Conservation (phyloP, 805 yeast genomes). For the Kockiozyma suomiensis region DNA sequence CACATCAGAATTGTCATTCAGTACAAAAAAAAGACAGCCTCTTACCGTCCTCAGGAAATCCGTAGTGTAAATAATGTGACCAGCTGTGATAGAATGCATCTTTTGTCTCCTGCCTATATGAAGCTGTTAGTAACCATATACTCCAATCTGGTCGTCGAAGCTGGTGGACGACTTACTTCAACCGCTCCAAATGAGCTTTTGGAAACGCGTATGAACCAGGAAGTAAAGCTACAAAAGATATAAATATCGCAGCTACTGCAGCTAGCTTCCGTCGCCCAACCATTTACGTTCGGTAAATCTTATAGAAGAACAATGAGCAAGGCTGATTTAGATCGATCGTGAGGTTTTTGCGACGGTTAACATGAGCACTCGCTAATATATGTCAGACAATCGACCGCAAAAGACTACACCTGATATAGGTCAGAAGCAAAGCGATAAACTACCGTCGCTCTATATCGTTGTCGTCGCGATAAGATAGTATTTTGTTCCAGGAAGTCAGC, state of each 20-base stretch:
- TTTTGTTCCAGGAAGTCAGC: too few species aligned
- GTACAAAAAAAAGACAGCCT: too few species aligned
- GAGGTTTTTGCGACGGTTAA: neutral
- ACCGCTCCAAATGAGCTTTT: constrained; percentile 22
- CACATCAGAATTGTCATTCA: neutral
- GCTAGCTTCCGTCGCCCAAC: neutral
- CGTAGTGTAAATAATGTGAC: constrained; percentile 65
- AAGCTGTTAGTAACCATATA: neutral
- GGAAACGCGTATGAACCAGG: constrained; percentile 20
- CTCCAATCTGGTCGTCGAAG: neutral
- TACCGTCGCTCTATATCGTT: too few species aligned
- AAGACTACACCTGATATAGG: too few species aligned
- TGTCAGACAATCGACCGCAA: too few species aligned
- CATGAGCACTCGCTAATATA: too few species aligned
- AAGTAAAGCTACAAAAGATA: neutral
- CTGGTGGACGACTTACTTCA: constrained; percentile 23
- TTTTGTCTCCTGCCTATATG: constrained; percentile 31
- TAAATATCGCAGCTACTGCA: neutral
- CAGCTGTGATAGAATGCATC: constrained; percentile 73
- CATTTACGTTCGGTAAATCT: neutral
- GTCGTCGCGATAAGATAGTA: too few species aligned
- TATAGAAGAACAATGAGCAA: neutral
- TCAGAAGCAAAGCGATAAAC: too few species aligned
- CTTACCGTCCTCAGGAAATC: constrained; percentile 73
- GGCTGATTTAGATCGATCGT: neutral